Base-by-base conservation (phyloP, 1,284 basidiomycete genomes). In the Melampsora larici-populina region DNA sequence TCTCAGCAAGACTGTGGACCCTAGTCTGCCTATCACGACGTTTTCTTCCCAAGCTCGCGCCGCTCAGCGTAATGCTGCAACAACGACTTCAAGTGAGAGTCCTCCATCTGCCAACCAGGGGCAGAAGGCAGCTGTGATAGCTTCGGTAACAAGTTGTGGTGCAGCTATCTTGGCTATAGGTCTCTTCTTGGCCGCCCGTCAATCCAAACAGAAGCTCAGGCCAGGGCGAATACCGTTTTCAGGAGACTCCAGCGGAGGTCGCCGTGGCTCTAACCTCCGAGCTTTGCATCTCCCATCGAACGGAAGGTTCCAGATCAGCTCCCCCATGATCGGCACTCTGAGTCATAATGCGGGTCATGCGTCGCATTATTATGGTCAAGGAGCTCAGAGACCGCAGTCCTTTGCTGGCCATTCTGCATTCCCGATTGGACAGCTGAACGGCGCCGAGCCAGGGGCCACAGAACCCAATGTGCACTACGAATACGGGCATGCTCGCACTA, bases 1-100 rank as follows among this genome's bases (percentile, higher is more conserved):
- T 62, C 78, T 81, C 60, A 79, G 81, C 11, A 43, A 75, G 17
- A 78, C 78, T 43, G 78, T 81, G 26, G 78, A 79, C 15, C 73
- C 80, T 46, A 78, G 79, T 17, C 81, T 80, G 76, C 65, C 78
- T 18, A 79, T 81, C 63, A 79, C 69, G n/a, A 63, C 46, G 29
- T 58, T 33, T 43, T 26, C 31, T 31, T 18, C 31, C 7, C 58
- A 71, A 43, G 62, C 55, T 24, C 69, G 55, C 8, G 69, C 69
- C 49, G 62, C 55, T 71, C 69, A 71, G 46, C 55, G 40, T 6
- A 58, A 51, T 18, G 69, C 49, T 9, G 62, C 58, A 31, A 40
- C 69, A 24, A 24, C 55, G 7, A 4, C 33, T 26, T n/a, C 0
- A 1, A 58, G 33, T 43, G 69, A 71, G 0, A 55, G 46, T 43